A percentile compares a stretch with the other conserved stretches of the same genome.
phyloP scores from a whole-genome alignment of 345 rosid species.

The Linum tenue region DNA sequence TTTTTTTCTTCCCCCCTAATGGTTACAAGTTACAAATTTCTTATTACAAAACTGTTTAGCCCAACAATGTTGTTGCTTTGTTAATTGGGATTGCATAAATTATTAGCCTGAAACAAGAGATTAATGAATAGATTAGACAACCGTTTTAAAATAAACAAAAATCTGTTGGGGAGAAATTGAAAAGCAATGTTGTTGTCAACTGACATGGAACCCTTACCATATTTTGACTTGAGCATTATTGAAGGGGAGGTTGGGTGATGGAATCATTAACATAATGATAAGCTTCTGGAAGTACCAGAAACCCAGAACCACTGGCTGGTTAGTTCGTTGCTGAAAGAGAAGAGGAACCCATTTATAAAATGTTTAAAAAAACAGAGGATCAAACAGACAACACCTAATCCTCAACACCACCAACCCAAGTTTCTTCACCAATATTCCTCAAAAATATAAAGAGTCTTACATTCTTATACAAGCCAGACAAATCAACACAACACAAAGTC shows the following conservation, averaged over 20 bases:
- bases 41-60: too few species aligned
- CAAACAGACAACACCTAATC: neutral
- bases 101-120: too few species aligned
- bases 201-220: slow-evolving; percentile 18
- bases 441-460: slow-evolving; percentile 21
- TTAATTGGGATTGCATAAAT: too few species aligned
- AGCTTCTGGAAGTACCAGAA: slow-evolving; percentile 14
- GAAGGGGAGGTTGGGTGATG: neutral
- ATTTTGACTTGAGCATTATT: slow-evolving; percentile 7
- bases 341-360: slow-evolving; percentile 6
- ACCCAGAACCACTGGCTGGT: neutral
- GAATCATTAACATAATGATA: slow-evolving; percentile 9
- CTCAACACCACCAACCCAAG: too few species aligned
- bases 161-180: neutral
- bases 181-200: neutral
- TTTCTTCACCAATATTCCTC: neutral
- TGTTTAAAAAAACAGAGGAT: slow-evolving; percentile 37
- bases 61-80: too few species aligned
- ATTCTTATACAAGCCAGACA: slow-evolving; percentile 33
- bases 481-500: too few species aligned
- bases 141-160: neutral
- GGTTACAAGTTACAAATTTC: too few species aligned
- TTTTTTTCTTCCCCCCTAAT: too few species aligned
- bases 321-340: neutral
- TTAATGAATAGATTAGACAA: too few species aligned